These are phyloP conservation scores for Talaromyces sp. DNA, from an alignment of 2,329 filamentous ascomycete genomes.

Conservation along the genomic window DNA sequence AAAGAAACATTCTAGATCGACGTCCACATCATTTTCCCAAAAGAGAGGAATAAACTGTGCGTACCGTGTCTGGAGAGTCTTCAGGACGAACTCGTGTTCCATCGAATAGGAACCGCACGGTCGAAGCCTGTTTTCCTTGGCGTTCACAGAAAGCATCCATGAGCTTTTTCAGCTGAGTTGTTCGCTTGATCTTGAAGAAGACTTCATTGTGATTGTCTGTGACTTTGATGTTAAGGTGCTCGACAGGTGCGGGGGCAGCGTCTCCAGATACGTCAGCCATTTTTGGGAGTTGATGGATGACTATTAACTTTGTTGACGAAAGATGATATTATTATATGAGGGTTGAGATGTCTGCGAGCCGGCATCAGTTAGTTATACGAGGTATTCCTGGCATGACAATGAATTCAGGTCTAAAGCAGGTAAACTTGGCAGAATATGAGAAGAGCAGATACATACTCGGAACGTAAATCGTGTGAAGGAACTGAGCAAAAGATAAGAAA, in stretches of 20 bases:
- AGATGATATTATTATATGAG: background rate
- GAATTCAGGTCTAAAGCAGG: background rate
- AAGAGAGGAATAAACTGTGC: constrained; percentile 31
- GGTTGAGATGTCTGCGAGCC: background rate
- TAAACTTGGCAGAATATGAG: background rate
- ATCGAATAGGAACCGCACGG: constrained; percentile 93
- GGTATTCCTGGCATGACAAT: background rate
- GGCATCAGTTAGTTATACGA: background rate
- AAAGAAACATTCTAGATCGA: background rate
- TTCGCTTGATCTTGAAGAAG: constrained; percentile 99
- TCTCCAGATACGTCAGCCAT: constrained; percentile 38
- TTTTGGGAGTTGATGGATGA: constrained; percentile 31
- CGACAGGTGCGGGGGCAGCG: constrained; percentile 48
- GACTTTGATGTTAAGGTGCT: constrained; percentile 98
- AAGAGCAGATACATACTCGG: background rate
- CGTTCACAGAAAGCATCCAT: constrained; percentile 98
- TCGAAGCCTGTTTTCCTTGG: constrained; percentile 79
- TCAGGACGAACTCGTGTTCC: constrained; percentile 85
- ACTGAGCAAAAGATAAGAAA: background rate
- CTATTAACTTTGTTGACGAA: background rate
- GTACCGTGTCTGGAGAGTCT: constrained; percentile 87
- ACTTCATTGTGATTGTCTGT: constrained; percentile 99
- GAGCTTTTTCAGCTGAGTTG: constrained; percentile 91
- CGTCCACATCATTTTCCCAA: background rate
- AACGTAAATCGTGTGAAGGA: background rate